Conservation (phyloP, 2,329 filamentous ascomycete species). For the Karstenula rhodostoma region DNA sequence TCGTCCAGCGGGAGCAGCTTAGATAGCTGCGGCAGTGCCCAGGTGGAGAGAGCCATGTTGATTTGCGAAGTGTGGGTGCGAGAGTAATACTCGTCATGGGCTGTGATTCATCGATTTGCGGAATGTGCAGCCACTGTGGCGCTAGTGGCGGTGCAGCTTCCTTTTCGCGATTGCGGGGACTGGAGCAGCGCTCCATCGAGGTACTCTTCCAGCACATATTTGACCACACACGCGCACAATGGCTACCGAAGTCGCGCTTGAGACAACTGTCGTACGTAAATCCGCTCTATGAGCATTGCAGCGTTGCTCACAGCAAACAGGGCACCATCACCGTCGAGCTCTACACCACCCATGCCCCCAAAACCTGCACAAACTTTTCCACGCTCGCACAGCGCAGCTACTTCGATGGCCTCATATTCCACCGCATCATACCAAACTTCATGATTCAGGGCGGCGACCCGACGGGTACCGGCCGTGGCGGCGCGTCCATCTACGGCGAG, state of each 20-base stretch:
- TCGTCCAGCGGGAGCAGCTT: conserved; percentile 85
- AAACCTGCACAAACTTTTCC: conserved; percentile 86
- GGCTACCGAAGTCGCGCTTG: conserved; percentile 75
- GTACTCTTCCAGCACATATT: not conserved
- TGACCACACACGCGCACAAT: conserved; percentile 25
- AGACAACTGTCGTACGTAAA: conserved; percentile 79
- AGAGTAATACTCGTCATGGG: conserved; percentile 11
- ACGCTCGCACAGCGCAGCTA: conserved; percentile 83
- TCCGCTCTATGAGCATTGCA: not conserved
- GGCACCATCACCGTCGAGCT: conserved; percentile 87
- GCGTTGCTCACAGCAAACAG: conserved; percentile 55
- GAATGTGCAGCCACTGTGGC: conserved; percentile 28
- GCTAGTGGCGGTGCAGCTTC: conserved; percentile 19
- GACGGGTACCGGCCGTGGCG: conserved; percentile 90
- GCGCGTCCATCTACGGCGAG: conserved; percentile 87
- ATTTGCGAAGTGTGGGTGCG: conserved; percentile 11
- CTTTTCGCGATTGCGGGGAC: conserved; percentile 13
- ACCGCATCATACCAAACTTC: conserved; percentile 94
- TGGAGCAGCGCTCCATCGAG: conserved; percentile 27
- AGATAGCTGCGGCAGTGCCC: conserved; percentile 76
- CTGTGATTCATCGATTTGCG: conserved; percentile 31
- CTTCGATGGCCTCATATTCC: conserved; percentile 87
- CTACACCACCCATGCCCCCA: conserved; percentile 87
- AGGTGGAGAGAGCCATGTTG: conserved; percentile 55
- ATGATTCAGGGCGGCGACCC: conserved; percentile 97